These are phyloP conservation scores for Mimosa bimucronata DNA, from an alignment of 306 rosid species.

Conservation along the genomic window DNA sequence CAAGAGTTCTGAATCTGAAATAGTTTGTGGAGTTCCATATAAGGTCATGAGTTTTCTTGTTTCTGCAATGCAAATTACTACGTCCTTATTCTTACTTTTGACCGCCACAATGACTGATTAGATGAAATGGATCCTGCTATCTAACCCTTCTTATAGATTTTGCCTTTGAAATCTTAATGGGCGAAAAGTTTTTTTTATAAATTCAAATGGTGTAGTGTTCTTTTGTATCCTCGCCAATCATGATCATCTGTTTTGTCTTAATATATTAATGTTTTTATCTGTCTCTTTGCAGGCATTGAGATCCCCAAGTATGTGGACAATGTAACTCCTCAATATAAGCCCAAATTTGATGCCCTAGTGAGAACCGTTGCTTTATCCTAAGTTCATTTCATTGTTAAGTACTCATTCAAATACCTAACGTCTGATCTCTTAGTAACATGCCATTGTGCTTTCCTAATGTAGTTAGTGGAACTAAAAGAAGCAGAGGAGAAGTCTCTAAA, in stretches of 20 bases:
- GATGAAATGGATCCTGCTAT: not conserved
- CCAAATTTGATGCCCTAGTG: conserved; percentile 85
- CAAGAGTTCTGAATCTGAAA: not conserved
- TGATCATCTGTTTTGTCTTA: conserved; percentile 9
- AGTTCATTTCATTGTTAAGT: conserved; percentile 4
- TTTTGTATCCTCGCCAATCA: not conserved
- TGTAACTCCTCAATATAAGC: conserved; percentile 88
- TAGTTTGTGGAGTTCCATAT: not conserved
- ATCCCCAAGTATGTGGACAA: conserved; percentile 94
- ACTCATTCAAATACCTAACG: conserved; percentile 6
- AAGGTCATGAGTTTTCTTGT: not conserved
- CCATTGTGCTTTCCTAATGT: conserved; percentile 31
- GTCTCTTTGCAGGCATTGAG: conserved; percentile 66
- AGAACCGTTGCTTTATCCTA: conserved; percentile 28
- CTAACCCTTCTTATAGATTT: not conserved
- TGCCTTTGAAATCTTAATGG: not conserved
- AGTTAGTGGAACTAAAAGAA: conserved; percentile 92
- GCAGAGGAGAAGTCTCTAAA: conserved; percentile 81
- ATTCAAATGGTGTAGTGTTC: conserved; percentile 3
- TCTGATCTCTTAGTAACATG: conserved; percentile 5
- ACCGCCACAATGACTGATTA: not conserved
- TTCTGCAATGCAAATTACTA: not conserved
- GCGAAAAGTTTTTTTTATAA: not conserved
- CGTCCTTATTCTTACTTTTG: not conserved
- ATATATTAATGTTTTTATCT: not conserved